Base-by-base conservation (phyloP, 768 basidiomycete genomes). In the Leccinum pellstonianum region DNA sequence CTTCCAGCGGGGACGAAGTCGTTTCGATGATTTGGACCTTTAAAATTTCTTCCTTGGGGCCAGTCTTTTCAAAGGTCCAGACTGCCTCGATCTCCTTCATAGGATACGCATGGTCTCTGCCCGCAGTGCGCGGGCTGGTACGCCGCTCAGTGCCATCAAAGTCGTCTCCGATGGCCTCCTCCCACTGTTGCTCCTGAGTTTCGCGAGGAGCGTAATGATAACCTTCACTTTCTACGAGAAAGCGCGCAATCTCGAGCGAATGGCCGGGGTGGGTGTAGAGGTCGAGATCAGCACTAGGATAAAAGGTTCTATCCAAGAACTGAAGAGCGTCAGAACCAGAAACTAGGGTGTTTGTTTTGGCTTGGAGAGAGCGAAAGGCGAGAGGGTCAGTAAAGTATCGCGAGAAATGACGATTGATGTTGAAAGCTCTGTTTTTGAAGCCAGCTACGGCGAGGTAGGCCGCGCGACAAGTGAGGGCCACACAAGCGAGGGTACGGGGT, bases 261-360 rank as follows among this genome's bases (percentile, higher is more conserved):
- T 68, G 64, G 0, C 68, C 65, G 3, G 75, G 72, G 7, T 77
- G 70, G 15, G 75, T 70, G 64, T 85, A 85, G 4, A 85, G 41
- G 56, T 86, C 84, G 8, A 86, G 76, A 61, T 85, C 83, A 0
- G 83, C 75, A 4, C 74, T 74, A 3, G 75, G 70, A 60, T 82
- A 84, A 38, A 70, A 69, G 0, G 72, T 62, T 17, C 81, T 66
- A 52, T 80, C 78, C 46, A 86, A 73, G 62, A 83, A 82, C 53
- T 85, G 83, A 3, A 84, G 75, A 0, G 82, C 83, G 27, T 70
- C 73, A 0, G 83, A 84, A 10, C 84, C 84, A 3, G 84, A 85
- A 19, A 86, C 78, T 23, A 85, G 63, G 0, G 77, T 76, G 41
- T 75, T 77, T 0, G 80, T 82, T 15, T 57, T 63, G 0, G 73